phyloP scores from a whole-genome alignment of 352 stramenopile species.

The Globisporangium okanoganense region DNA sequence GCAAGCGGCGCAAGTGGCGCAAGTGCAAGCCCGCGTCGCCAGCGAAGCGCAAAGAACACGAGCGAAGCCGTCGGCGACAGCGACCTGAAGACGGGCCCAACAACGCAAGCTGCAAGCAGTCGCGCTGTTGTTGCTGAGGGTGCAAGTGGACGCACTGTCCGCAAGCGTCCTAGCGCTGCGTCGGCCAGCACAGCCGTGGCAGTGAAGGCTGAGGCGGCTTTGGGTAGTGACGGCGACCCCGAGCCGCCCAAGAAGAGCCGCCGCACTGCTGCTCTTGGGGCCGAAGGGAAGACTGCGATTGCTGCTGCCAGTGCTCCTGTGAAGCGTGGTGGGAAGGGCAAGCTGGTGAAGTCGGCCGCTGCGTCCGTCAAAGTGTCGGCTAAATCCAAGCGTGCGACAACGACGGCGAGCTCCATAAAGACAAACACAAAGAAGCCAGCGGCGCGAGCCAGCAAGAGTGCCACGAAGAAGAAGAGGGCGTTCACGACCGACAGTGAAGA shows the following conservation, averaged over 20 bases:
- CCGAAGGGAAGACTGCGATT: not conserved
- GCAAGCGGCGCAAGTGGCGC: not conserved
- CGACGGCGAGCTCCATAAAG: conserved; percentile 20
- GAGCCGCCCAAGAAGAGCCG: conserved; percentile 10
- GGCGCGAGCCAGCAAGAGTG: not conserved
- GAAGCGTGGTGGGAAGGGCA: not conserved
- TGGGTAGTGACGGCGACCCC: not conserved
- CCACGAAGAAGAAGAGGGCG: not conserved
- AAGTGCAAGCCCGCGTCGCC: not conserved
- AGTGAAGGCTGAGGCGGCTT: not conserved
- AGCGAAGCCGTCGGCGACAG: not conserved
- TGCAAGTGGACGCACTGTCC: not conserved
- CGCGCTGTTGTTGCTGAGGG: not conserved
- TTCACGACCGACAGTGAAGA: conserved; percentile 8
- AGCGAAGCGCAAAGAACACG: conserved; percentile 7
- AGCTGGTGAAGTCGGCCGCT: not conserved
- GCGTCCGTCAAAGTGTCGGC: conserved; percentile 2
- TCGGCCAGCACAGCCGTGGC: too few species aligned
- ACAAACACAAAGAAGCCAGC: conserved; percentile 9
- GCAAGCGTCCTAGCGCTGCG: not conserved
- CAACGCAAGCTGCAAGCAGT: not conserved
- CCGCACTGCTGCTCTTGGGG: not conserved
- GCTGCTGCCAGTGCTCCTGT: not conserved
- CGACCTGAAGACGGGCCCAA: not conserved
- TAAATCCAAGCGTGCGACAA: not conserved